Evolutionary conservation across 2,329 filamentous ascomycete species (phyloP).

Genomic region (Zarea fungicola): DNA sequence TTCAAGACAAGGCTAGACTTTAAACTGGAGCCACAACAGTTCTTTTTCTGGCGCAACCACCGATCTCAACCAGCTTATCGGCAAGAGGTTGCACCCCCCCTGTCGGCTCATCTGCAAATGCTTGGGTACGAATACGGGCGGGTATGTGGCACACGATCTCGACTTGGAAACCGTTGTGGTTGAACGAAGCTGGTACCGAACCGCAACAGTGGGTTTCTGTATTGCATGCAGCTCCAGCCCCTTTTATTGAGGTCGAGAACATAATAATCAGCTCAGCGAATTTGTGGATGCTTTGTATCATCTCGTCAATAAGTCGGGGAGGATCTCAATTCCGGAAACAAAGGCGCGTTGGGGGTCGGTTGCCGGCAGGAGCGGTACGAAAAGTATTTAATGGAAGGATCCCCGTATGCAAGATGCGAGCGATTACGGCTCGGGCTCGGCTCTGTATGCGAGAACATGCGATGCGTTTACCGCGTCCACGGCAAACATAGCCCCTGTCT

Average conservation of each 20-base stretch:
- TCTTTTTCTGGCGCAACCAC: constrained; percentile 2
- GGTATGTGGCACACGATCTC: constrained; percentile 8
- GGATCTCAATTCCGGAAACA: no score
- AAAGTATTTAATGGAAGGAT: no score
- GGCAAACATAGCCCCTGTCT: background rate
- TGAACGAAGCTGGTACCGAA: background rate
- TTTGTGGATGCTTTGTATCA: background rate
- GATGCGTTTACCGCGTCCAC: constrained; percentile 7
- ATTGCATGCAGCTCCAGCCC: background rate
- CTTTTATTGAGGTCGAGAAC: background rate
- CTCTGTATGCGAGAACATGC: constrained; percentile 8
- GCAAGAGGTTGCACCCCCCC: background rate
- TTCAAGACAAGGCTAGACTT: constrained; percentile 1
- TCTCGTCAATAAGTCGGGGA: no score
- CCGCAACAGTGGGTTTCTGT: no score
- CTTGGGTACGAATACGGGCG: constrained; percentile 12
- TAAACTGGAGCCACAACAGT: background rate
- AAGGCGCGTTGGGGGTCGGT: no score
- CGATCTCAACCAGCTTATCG: constrained; percentile 8
- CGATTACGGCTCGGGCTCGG: constrained; percentile 13
- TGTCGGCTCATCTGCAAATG: constrained; percentile 3
- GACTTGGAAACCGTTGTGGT: background rate
- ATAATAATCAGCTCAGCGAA: background rate
- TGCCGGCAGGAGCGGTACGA: no score
- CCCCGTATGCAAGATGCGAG: constrained; percentile 1